Evolutionary conservation across 2,329 filamentous ascomycete species (phyloP).

Genomic region (Hypoxylon sp.): DNA sequence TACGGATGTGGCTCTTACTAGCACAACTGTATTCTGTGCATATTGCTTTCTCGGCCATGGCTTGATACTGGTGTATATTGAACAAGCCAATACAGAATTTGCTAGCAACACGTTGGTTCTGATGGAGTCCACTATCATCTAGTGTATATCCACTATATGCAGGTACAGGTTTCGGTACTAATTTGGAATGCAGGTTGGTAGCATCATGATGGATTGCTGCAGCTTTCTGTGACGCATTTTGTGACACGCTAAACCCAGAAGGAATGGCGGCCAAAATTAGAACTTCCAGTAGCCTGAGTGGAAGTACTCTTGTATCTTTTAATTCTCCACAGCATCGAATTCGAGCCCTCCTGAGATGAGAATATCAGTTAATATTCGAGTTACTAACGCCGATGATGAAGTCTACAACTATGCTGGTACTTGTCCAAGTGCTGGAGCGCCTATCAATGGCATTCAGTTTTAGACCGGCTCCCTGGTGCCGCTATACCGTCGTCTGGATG

Average conservation of each 20-base stretch:
- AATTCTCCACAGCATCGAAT: not conserved
- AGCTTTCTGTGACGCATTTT: conserved; percentile 19
- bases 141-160: conserved; percentile 2
- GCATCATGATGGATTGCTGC: conserved; percentile 17
- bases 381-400: not conserved
- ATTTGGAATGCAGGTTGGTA: conserved; percentile 26
- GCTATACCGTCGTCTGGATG: no score
- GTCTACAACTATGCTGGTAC: not conserved
- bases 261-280: conserved; percentile 2
- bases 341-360: not conserved
- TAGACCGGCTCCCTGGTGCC: not conserved
- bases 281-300: not conserved
- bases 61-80: conserved; percentile 13
- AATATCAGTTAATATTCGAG: no score
- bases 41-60: conserved; percentile 18
- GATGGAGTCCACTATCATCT: not conserved
- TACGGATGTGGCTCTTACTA: conserved; percentile 1
- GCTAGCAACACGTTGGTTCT: not conserved
- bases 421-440: not conserved
- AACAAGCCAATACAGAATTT: conserved; percentile 5
- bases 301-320: conserved; percentile 1
- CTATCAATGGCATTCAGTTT: not conserved
- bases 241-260: conserved; percentile 18
- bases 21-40: not conserved
- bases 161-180: conserved; percentile 13